Base-by-base conservation (phyloP, 306 rosid genomes). In the Vigna hirtella region DNA sequence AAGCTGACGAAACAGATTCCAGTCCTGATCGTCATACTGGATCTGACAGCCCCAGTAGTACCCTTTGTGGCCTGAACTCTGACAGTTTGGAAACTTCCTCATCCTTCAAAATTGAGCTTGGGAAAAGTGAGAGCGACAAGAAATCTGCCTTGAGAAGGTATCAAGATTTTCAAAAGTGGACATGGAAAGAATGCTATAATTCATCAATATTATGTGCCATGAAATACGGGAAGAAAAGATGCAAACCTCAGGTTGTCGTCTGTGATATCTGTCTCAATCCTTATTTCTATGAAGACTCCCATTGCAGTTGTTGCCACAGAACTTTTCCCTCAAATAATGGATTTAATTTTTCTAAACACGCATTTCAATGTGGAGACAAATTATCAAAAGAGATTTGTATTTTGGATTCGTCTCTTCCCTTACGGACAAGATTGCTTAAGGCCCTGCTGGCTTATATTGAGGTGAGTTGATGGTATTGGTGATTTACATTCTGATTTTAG, bases 161-260 rank as follows among this genome's bases (percentile, higher is more conserved):
- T 83, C 94, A 88, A 79, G 98, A 95, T 80, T 88, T 93, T 78
- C 97, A 93, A 67, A 89, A 88, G 83, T 93, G 99, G 99, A 73
- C 84, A 79, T 95, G 93, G 95, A 91, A 88, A 71, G 98, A 91
- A 76, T 89, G 97, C 83, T 87, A 85, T 30, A 85, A 85, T 79
- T 70, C 93, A 49, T 84, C 93, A 9, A 76, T 78, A 43, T 76
- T 91, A 66, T 79, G 80, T 79, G 93, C 99, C 83, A 82, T 66
- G 79, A 90, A 93, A 79, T 86, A 72, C 79, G 97, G 89, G 84
- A 85, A 84, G 80, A 85, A 85, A 91, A 89, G 98, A 73, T 86
- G 92, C 83, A 71, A 77, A 67, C 83, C 85, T 70, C 89, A 85
- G 79, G 81, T 92, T 82, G 93, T 87, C 62, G 64, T 89, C 70